These are phyloP conservation scores for Herpetomonas tarakana DNA, from an alignment of 208 protist species.

Conservation along the genomic window DNA sequence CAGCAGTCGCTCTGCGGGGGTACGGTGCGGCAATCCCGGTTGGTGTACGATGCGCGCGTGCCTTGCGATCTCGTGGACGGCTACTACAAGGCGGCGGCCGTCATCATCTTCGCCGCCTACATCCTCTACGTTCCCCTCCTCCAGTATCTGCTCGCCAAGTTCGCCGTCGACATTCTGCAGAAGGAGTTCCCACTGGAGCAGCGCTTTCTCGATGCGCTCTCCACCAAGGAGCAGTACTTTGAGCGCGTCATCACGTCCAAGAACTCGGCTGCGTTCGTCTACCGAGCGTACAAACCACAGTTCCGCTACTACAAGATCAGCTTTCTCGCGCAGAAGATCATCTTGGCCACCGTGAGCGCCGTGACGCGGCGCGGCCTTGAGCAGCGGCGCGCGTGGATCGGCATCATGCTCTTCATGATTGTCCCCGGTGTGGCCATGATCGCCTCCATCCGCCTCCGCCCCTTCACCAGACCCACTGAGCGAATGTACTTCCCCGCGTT, in stretches of 20 bases:
- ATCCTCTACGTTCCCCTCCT: slow-evolving; percentile 47
- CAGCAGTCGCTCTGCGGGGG: slow-evolving; percentile 31
- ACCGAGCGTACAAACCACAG: slow-evolving; percentile 48
- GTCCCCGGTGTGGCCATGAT: slow-evolving; percentile 34
- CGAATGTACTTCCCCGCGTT: slow-evolving; percentile 34
- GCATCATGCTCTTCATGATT: slow-evolving; percentile 41
- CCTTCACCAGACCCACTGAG: slow-evolving; percentile 58
- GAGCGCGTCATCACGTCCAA: slow-evolving; percentile 58
- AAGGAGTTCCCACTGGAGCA: slow-evolving; percentile 64
- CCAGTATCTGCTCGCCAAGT: slow-evolving; percentile 45
- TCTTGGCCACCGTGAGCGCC: slow-evolving; percentile 43
- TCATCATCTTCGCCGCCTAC: slow-evolving; percentile 39
- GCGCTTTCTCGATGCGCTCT: slow-evolving; percentile 53
- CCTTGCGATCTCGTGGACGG: slow-evolving; percentile 36
- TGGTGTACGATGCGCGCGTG: slow-evolving; percentile 53
- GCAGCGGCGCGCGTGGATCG: slow-evolving; percentile 24
- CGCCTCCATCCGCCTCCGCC: slow-evolving; percentile 24
- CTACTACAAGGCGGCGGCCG: slow-evolving; percentile 31
- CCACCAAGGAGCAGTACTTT: slow-evolving; percentile 50
- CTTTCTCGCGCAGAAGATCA: slow-evolving; percentile 63
- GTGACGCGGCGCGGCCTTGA: slow-evolving; percentile 21
- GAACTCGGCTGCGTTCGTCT: slow-evolving; percentile 56
- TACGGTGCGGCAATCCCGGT: slow-evolving; percentile 16
- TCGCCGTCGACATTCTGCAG: slow-evolving; percentile 40
- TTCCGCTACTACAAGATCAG: slow-evolving; percentile 56